A percentile compares a stretch with the other conserved stretches of the same genome.
phyloP scores from a whole-genome alignment of 2,329 filamentous ascomycete species.

The Ophiostoma tasmaniense region DNA sequence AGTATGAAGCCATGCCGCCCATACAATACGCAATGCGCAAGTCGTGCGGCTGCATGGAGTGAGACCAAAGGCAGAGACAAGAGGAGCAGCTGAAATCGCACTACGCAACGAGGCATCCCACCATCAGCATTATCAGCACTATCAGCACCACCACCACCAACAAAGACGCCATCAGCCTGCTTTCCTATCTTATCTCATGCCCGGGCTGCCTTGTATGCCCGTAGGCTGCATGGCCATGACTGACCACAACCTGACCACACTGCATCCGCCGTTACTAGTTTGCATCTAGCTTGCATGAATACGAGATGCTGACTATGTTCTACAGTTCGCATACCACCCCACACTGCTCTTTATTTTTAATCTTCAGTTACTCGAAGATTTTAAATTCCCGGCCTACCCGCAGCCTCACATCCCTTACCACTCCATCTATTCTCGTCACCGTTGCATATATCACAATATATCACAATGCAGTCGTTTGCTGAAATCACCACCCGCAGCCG shows the following conservation, averaged over 20 bases:
- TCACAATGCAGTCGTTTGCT: conserved; percentile 33
- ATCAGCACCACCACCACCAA: no score
- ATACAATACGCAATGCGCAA: conserved; percentile 8
- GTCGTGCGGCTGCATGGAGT: background rate
- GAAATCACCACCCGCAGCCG: conserved; percentile 33
- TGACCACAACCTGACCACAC: background rate
- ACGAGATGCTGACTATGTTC: conserved; percentile 4
- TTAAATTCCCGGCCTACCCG: background rate
- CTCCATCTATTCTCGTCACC: background rate
- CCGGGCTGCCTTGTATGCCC: background rate
- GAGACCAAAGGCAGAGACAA: background rate
- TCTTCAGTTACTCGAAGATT: background rate
- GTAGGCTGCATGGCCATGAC: conserved; percentile 1
- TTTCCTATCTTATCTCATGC: background rate
- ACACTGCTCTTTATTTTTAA: background rate
- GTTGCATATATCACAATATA: background rate
- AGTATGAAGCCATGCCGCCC: background rate
- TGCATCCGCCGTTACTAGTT: background rate
- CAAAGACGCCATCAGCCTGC: background rate
- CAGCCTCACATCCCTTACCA: background rate
- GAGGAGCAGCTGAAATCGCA: background rate
- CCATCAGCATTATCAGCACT: no score
- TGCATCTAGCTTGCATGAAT: conserved; percentile 30
- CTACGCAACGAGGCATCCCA: background rate
- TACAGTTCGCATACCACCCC: conserved; percentile 2